phyloP scores from a whole-genome alignment of 345 rosid genomes.

The Sonneratia caseolaris region DNA sequence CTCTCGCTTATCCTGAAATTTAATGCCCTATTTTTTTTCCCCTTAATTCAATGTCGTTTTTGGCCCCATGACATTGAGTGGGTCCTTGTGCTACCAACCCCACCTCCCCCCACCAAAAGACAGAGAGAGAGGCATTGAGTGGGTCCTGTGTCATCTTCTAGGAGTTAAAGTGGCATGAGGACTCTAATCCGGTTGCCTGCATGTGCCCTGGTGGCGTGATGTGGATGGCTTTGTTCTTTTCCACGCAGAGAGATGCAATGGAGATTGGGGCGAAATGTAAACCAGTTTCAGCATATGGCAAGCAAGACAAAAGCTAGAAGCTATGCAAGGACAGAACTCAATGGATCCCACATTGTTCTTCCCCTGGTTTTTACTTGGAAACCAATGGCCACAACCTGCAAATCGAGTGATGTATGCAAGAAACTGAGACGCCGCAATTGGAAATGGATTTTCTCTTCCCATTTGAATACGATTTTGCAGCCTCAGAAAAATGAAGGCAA shows the following conservation, averaged over 20 bases:
- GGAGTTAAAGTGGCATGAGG: background rate
- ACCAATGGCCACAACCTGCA: background rate
- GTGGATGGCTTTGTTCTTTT: background rate
- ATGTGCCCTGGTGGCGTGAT: background rate
- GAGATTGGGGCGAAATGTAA: background rate
- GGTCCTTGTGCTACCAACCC: background rate
- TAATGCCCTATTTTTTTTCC: background rate
- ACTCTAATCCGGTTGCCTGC: background rate
- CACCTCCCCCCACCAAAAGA: no score
- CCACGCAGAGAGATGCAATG: background rate
- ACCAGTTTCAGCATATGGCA: background rate
- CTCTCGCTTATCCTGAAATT: background rate
- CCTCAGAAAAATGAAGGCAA: background rate
- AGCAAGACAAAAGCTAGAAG: background rate
- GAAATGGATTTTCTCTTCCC: background rate
- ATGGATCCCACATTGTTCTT: constrained; percentile 5
- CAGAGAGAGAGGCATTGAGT: background rate
- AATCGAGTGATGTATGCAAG: background rate
- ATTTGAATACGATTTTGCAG: background rate
- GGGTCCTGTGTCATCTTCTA: background rate
- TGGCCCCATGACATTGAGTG: background rate
- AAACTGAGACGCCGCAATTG: background rate
- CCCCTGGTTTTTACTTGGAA: background rate
- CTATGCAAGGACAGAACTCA: background rate
- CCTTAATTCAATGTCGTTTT: background rate